phyloP scores from a whole-genome alignment of 768 basidiomycete species.

The Rhodotorula toruloides region DNA sequence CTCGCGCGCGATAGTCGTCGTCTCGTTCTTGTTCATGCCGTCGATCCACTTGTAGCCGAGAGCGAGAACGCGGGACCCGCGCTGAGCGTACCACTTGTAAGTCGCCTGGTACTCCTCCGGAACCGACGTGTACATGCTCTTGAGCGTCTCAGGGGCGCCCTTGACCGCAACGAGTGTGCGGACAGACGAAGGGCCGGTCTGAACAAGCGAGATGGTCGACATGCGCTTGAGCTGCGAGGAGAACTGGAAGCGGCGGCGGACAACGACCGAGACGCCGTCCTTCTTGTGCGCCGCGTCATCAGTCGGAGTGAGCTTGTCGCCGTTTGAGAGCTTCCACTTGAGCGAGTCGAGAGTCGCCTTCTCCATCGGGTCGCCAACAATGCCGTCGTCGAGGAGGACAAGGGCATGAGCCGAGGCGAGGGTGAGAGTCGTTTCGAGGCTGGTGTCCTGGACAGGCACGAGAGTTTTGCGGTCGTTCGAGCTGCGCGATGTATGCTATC shows the following conservation, averaged over 20 bases:
- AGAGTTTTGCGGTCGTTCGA: conserved; percentile 59
- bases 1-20: conserved; percentile 79
- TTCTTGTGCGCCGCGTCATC: conserved; percentile 48
- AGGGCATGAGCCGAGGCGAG: conserved; percentile 93
- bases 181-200: conserved; percentile 18
- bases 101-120: conserved; percentile 85
- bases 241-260: conserved; percentile 93
- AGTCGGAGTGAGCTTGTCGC: conserved; percentile 66
- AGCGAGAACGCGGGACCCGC: conserved; percentile 89
- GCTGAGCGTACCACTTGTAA: conserved; percentile 86
- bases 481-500: conserved; percentile 48
- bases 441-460: conserved; percentile 69
- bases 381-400: conserved; percentile 86
- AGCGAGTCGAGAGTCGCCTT: conserved; percentile 88
- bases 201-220: conserved; percentile 67
- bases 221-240: conserved; percentile 95
- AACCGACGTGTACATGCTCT: conserved; percentile 67
- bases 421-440: conserved; percentile 72
- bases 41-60: conserved; percentile 82
- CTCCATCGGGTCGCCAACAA: conserved; percentile 99
- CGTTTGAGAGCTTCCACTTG: conserved; percentile 70
- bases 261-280: conserved; percentile 53
- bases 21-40: conserved; percentile 65
- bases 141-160: conserved; percentile 96
- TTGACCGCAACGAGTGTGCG: conserved; percentile 61